Percentiles rank a stretch among this genome's conserved stretches.
phyloP scores from a whole-genome alignment of 257 asterid species.

The Buddleja alternifolia region DNA sequence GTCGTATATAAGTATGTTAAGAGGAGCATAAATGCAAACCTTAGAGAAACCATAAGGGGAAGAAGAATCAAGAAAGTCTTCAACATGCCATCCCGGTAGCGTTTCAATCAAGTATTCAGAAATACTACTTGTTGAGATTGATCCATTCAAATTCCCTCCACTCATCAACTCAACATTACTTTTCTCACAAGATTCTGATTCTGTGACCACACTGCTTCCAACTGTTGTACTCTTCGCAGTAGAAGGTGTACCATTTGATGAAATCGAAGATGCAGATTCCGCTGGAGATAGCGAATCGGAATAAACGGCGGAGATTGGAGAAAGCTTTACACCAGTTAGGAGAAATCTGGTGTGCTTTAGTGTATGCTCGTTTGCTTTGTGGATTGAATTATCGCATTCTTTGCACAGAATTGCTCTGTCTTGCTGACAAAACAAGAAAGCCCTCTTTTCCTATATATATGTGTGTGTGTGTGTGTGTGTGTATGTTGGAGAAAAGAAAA shows the following conservation, averaged over 20 bases:
- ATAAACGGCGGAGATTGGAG: constrained; percentile 53
- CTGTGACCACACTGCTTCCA: constrained; percentile 8
- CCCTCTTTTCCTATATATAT: constrained; percentile 67
- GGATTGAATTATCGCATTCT: constrained; percentile 78
- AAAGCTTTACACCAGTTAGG: constrained; percentile 70
- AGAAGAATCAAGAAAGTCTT: constrained; percentile 69
- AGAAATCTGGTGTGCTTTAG: constrained; percentile 79
- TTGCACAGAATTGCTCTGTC: constrained; percentile 89
- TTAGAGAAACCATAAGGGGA: constrained; percentile 53
- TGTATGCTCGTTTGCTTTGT: constrained; percentile 75
- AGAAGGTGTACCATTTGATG: constrained; percentile 28
- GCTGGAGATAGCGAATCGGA: constrained; percentile 35
- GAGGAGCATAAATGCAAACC: constrained; percentile 49
- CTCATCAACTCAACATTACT: constrained; percentile 27
- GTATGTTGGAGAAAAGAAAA: too few relatives aligned
- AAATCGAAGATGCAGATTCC: constrained; percentile 18
- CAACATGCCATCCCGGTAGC: constrained; percentile 92
- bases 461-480: too few relatives aligned
- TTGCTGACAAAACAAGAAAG: constrained; percentile 87
- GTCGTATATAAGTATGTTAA: neutral
- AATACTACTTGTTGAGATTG: constrained; percentile 55
- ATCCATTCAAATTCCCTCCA: constrained; percentile 23
- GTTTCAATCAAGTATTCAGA: constrained; percentile 80
- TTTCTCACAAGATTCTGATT: constrained; percentile 22
- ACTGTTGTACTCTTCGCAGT: constrained; percentile 34